Conservation (phyloP, 371 early-diverging fungal genomes). For the Mucor indicus region DNA sequence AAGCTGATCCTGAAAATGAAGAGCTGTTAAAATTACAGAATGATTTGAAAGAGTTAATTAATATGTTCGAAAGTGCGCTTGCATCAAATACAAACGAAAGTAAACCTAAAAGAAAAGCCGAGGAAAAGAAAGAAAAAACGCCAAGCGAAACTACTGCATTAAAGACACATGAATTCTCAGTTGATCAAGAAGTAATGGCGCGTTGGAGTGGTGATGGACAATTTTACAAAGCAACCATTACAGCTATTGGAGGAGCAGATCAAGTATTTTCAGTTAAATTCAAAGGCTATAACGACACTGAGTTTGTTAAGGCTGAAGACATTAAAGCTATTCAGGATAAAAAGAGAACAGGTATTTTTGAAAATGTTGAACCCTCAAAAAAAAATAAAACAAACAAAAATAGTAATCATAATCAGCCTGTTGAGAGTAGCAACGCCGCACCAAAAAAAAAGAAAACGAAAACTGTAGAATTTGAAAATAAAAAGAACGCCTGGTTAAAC, state of each 20-base stretch:
- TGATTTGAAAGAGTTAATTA: slow-evolving; percentile 72
- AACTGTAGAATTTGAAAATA: slow-evolving; percentile 64
- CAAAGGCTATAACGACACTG: slow-evolving; percentile 52
- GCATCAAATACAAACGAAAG: slow-evolving; percentile 21
- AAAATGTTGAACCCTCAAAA: slow-evolving; percentile 24
- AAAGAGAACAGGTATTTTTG: slow-evolving; percentile 43
- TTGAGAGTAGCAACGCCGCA: not conserved
- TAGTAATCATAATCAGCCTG: slow-evolving; percentile 6
- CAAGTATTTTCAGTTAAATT: slow-evolving; percentile 72
- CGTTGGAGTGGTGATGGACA: slow-evolving; percentile 66
- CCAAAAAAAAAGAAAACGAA: slow-evolving; percentile 42
- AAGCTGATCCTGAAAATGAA: slow-evolving; percentile 65
- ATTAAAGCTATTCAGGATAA: slow-evolving; percentile 45
- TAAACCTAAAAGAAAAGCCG: slow-evolving; percentile 14
- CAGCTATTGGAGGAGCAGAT: slow-evolving; percentile 61
- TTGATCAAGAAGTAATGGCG: slow-evolving; percentile 67
- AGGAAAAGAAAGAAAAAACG: slow-evolving; percentile 9
- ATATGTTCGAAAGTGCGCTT: slow-evolving; percentile 45
- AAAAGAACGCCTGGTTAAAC: slow-evolving; percentile 78
- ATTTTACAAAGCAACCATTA: slow-evolving; percentile 71
- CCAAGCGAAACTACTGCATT: slow-evolving; percentile 12
- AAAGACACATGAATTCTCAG: slow-evolving; percentile 35
- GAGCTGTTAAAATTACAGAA: slow-evolving; percentile 66
- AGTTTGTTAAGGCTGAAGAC: slow-evolving; percentile 60
- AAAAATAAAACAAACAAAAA: slow-evolving; percentile 28